Percentiles rank a stretch among this genome's conserved stretches.
These are phyloP conservation scores for Vigna trinervia DNA, from an alignment of 306 rosid genomes.

Conservation along the genomic window DNA sequence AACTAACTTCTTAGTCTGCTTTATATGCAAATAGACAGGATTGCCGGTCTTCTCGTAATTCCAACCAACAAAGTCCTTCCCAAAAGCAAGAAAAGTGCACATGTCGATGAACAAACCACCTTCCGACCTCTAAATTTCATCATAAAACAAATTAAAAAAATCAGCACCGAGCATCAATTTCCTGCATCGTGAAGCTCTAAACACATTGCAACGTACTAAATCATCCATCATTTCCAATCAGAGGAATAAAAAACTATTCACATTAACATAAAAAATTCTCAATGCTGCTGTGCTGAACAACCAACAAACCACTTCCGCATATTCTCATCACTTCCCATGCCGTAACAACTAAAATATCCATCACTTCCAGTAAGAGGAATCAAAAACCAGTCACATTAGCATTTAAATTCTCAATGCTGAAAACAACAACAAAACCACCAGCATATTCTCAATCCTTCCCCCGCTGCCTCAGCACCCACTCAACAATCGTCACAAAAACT, in stretches of 20 bases:
- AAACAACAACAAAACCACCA: not conserved
- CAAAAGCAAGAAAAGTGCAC: constrained; percentile 85
- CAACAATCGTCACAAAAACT: not conserved
- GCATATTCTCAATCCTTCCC: not conserved
- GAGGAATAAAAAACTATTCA: not conserved
- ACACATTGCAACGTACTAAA: not conserved
- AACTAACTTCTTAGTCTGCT: constrained; percentile 67
- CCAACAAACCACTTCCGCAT: not conserved
- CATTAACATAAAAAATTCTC: too few relatives aligned
- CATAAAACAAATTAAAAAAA: constrained; percentile 15
- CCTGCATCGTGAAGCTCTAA: not conserved
- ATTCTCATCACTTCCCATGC: not conserved
- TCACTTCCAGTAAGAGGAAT: not conserved
- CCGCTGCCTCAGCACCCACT: not conserved
- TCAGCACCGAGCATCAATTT: constrained; percentile 18
- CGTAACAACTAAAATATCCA: not conserved
- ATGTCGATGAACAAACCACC: constrained; percentile 87
- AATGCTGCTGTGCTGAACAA: not conserved
- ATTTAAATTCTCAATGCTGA: not conserved
- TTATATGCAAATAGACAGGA: constrained; percentile 85
- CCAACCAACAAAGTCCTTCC: constrained; percentile 85
- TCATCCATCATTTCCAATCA: not conserved
- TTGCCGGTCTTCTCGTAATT: constrained; percentile 85
- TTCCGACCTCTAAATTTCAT: constrained; percentile 78
- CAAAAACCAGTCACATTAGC: not conserved